A percentile compares a stretch with the other conserved stretches of the same genome.
phyloP scores from a whole-genome alignment of 176 grass and related monocot genomes.

The Hordeum marinum region DNA sequence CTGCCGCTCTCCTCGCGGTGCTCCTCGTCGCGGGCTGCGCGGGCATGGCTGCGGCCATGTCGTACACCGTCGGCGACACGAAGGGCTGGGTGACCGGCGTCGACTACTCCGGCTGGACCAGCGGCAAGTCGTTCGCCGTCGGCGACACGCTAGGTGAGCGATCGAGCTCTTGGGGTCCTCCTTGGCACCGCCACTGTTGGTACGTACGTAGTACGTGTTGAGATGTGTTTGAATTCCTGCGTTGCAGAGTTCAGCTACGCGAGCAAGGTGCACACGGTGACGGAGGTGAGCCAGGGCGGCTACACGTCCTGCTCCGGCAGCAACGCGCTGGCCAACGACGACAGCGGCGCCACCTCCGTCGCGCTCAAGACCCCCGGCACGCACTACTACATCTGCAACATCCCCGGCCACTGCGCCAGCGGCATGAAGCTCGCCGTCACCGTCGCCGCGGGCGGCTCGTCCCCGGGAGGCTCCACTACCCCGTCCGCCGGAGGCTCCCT shows the following conservation, averaged over 20 bases:
- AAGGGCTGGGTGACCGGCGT: constrained; percentile 43
- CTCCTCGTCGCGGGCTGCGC: constrained; percentile 20
- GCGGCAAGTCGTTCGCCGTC: constrained; percentile 30
- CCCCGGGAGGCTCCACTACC: background rate
- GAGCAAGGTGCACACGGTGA: constrained; percentile 56
- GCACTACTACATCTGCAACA: constrained; percentile 75
- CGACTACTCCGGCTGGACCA: constrained; percentile 58
- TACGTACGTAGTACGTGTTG: background rate
- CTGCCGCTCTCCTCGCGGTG: background rate
- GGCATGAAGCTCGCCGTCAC: constrained; percentile 72
- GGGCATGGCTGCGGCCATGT: constrained; percentile 21
- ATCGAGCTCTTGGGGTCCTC: background rate
- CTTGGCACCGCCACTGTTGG: background rate
- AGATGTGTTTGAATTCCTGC: background rate
- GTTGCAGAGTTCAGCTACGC: constrained; percentile 67
- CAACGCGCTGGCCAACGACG: constrained; percentile 47
- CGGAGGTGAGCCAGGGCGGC: constrained; percentile 52
- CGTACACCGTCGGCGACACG: constrained; percentile 54
- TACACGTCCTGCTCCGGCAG: constrained; percentile 52
- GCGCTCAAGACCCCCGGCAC: constrained; percentile 29
- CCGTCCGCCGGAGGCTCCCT: background rate
- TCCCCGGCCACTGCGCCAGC: constrained; percentile 49
- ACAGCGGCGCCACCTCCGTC: constrained; percentile 41
- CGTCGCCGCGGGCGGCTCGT: constrained; percentile 13
- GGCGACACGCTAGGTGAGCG: constrained; percentile 55